Evolutionary conservation across 768 basidiomycete genomes (phyloP), one percentile per base, ranked within the genome.

Genomic region (Pleurotus ostreatus): DNA sequence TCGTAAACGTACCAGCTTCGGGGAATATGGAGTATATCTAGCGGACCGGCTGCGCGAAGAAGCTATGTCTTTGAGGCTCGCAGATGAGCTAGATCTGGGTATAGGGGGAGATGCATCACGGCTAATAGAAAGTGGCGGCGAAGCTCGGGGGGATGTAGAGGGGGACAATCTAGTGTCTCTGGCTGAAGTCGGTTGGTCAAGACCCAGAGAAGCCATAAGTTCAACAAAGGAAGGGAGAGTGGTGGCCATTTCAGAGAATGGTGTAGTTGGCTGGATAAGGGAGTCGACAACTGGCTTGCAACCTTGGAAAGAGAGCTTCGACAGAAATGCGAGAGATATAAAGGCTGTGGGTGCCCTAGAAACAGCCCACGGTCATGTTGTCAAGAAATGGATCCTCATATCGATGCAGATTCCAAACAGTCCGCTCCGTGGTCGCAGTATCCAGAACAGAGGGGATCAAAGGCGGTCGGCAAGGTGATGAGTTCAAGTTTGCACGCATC

Each of bases 211-310:
- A 60, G 83, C 82, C 89, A 93, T 90, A 68, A 93, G 87, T 74
- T 92, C 85, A 57, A 90, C 84, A 69, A 93, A 93, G 56, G 91
- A 92, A 65, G 91, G 91, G 63, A 92, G 84, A 65, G 88, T 71
- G 67, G 86, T 75, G 22, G 51, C 51, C 86, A 86, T 89, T 64
- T 66, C 64, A 52, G 58, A 60, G 64, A 66, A 55, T 65, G 63
- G 68, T 51, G 49, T 18, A 13, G n/a, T 51, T 51, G 49, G 49
- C 49, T 51, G 30, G 49, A 37, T 25, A 51, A 63, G 57, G 58
- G 63, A 63, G 60, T 49, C 62, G 39, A 15, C 38, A 39, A 53
- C 51, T 22, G 39, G 51, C 51, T 53, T 53, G 51, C 63, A 66
- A 62, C 69, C 60, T 61, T 51, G 48, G 47, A 59, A 52, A 46